A percentile compares a stretch with the other conserved stretches of the same genome.
phyloP scores from a whole-genome alignment of 2,329 filamentous ascomycete species.

The Volutella citrinella region DNA sequence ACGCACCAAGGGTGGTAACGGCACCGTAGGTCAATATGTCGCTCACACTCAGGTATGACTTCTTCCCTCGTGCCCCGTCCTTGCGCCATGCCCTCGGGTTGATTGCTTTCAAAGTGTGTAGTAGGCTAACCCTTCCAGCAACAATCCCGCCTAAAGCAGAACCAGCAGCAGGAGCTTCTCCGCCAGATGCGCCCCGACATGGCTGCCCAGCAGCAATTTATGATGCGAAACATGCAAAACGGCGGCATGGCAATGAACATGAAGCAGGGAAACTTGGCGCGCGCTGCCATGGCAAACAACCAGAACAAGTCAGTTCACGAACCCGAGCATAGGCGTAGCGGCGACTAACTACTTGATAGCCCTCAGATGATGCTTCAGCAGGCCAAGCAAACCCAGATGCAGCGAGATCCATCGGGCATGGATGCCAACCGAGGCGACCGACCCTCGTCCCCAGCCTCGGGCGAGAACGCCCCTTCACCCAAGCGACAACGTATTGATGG shows the following conservation, averaged over 20 bases:
- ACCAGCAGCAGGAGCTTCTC: constrained; percentile 73
- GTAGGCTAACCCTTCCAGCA: too few species aligned
- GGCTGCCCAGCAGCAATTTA: constrained; percentile 53
- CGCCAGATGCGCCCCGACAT: constrained; percentile 66
- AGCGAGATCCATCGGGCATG: constrained; percentile 82
- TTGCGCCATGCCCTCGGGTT: constrained; percentile 13
- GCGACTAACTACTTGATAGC: constrained; percentile 33
- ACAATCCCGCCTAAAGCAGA: constrained; percentile 71
- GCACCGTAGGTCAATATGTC: constrained; percentile 71
- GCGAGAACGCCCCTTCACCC: constrained; percentile 87
- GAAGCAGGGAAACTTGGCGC: constrained; percentile 63
- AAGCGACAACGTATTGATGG: constrained; percentile 81
- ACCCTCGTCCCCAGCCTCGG: constrained; percentile 76
- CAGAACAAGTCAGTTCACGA: constrained; percentile 60
- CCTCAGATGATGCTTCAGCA: constrained; percentile 71
- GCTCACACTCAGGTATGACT: constrained; percentile 72
- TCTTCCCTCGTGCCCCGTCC: constrained; percentile 25
- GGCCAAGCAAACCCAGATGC: constrained; percentile 77
- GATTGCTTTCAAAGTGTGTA: too few species aligned
- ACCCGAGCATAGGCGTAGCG: not conserved
- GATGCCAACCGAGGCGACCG: constrained; percentile 80
- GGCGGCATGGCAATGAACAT: constrained; percentile 56
- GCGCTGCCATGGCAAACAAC: constrained; percentile 76
- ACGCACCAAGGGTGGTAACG: constrained; percentile 63
- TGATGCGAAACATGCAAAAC: constrained; percentile 67